Evolutionary conservation across 176 grass and related monocot species (phyloP).

Genomic region (Typha latifolia): DNA sequence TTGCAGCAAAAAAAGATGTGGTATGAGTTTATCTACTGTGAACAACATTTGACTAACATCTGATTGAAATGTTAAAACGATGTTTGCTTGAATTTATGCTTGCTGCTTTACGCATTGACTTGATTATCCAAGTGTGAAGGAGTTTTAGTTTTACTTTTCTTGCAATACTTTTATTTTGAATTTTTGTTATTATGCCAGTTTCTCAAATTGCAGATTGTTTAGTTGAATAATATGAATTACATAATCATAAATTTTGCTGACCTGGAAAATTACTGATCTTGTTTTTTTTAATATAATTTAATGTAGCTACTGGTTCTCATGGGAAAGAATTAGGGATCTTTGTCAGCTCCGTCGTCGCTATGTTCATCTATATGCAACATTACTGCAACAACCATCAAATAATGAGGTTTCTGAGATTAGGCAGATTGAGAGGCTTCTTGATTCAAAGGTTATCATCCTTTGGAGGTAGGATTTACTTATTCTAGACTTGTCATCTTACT

Average conservation of each 20-base stretch:
- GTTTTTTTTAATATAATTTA: conserved; percentile 8
- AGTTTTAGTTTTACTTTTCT: neutral
- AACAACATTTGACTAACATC: conserved; percentile 1
- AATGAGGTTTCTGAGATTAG: conserved; percentile 70
- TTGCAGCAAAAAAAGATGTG: conserved; percentile 90
- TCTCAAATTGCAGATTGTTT: neutral
- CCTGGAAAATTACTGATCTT: conserved; percentile 4
- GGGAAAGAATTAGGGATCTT: conserved; percentile 86
- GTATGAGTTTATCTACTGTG: conserved; percentile 14
- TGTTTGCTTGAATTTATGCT: neutral
- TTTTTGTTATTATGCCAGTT: neutral
- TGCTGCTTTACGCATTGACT: neutral
- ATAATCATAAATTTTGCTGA: neutral
- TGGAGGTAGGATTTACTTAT: conserved; percentile 53
- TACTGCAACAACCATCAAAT: conserved; percentile 64
- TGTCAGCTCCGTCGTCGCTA: conserved; percentile 91
- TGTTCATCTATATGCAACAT: conserved; percentile 71
- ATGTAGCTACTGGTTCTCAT: conserved; percentile 50
- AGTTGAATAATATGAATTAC: neutral
- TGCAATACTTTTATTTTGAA: neutral
- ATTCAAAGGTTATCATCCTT: conserved; percentile 88
- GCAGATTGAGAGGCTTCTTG: conserved; percentile 84
- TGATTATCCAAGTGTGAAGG: neutral
- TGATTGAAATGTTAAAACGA: neutral
- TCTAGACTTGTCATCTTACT: neutral